Evolutionary conservation across 768 basidiomycete genomes (phyloP), one percentile per base, ranked within the genome.

Genomic region (Leucosporidium creatinivorum): DNA sequence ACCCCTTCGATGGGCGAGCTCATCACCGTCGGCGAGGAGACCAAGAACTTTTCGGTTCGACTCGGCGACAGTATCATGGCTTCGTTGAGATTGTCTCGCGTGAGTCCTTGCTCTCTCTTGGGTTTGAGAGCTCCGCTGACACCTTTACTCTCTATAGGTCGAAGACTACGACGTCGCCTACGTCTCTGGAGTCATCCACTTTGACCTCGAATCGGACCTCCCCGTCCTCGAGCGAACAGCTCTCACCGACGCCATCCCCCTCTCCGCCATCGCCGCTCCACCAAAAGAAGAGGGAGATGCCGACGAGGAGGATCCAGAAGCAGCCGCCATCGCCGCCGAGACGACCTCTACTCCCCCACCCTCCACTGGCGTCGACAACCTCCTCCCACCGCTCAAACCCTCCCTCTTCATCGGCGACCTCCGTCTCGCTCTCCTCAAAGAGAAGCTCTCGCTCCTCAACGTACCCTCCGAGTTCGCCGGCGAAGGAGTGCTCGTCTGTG

Each of bases 391-490:
- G 3, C 81, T 97, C 4, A 91, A 92, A 1, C 85, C 86, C 67
- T 93, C 94, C 0, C 89, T 93, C 10, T 94, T 97, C 87, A 96
- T 99, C 64, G 96, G 96, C 60, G 96, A 98, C 75, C 84, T 99
- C 51, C 93, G 96, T 77, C 81, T 99, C 33, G 93, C 92, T 1
- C 84, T 85, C 2, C 83, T 99, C 57, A 96, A 97, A 78, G 77
- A 86, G n/a, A 85, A 87, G 8, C 82, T 99, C 26, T 82, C 85
- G 7, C 78, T 85, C 2, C 80, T 91, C 4, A 87, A 87, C 15
- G 86, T 98, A 56, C 87, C 89, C 54, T 91, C 93, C 0, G 93
- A 97, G 77, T 86, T 98, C 64, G 87, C 93, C n/a, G 94, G 94
- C 28, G 94, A 98, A 79, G 96, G 96, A 80, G 89, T 94, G 13